These are phyloP conservation scores for Chenopodium formosanum DNA, from an alignment of 148 eudicot genomes.

Conservation along the genomic window DNA sequence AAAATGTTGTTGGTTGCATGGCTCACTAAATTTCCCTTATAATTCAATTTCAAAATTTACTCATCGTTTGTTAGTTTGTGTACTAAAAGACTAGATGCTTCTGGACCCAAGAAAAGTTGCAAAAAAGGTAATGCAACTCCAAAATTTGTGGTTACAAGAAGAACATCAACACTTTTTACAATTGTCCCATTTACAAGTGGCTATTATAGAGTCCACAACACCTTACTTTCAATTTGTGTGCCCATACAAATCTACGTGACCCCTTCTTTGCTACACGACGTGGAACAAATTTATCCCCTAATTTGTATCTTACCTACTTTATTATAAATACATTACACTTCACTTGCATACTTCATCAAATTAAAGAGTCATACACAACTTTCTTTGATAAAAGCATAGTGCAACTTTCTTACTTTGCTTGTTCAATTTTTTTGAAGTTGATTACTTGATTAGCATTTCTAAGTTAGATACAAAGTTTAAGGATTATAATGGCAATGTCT, in stretches of 20 bases:
- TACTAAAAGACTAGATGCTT: not conserved
- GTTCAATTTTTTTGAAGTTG: not conserved
- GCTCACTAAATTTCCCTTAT: no score
- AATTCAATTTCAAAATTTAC: no score
- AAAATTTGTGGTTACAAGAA: not conserved
- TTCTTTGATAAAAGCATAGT: not conserved
- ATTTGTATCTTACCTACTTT: conserved; percentile 2
- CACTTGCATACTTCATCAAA: not conserved
- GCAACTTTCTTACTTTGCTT: not conserved
- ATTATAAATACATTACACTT: conserved; percentile 15
- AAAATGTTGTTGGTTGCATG: not conserved
- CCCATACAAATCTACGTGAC: conserved; percentile 15
- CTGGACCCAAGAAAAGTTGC: not conserved
- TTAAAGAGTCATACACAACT: not conserved
- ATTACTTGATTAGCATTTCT: not conserved
- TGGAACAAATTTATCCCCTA: conserved; percentile 21
- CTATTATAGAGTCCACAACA: conserved; percentile 14
- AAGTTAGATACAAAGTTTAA: not conserved
- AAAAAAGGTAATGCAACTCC: not conserved
- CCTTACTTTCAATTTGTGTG: not conserved
- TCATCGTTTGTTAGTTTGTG: no score
- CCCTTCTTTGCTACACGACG: conserved; percentile 14
- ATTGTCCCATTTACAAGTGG: not conserved
- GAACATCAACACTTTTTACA: not conserved
- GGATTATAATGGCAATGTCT: conserved; percentile 21